phyloP scores from a whole-genome alignment of 257 asterid genomes.

The Plectranthus barbatus region DNA sequence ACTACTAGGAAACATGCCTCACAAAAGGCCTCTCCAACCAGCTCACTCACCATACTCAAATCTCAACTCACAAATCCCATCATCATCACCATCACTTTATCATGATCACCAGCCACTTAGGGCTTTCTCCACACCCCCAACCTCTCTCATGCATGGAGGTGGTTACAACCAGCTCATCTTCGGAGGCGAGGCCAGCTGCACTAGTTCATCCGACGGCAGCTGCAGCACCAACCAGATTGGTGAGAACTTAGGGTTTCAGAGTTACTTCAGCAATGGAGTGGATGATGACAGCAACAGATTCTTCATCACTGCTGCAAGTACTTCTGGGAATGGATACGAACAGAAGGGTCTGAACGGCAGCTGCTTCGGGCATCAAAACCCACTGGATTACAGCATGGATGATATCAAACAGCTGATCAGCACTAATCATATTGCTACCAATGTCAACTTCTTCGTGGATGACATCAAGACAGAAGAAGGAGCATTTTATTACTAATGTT shows the following conservation, averaged over 20 bases:
- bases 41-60: conserved; percentile 6
- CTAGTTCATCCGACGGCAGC: conserved; percentile 41
- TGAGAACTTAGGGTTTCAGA: conserved; percentile 20
- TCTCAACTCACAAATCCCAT: background rate
- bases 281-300: conserved; percentile 20
- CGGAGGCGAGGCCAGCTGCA: conserved; percentile 36
- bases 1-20: conserved; percentile 19
- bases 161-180: conserved; percentile 7
- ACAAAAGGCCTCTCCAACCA: conserved; percentile 13
- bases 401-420: conserved; percentile 73
- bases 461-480: conserved; percentile 53
- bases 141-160: background rate
- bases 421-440: conserved; percentile 25
- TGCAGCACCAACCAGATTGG: conserved; percentile 3
- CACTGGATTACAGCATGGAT: conserved; percentile 56
- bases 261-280: conserved; percentile 22
- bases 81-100: too few species aligned
- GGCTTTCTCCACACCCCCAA: background rate
- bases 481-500: conserved; percentile 20
- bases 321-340: background rate
- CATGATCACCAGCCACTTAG: background rate
- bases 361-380: conserved; percentile 21
- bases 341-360: background rate
- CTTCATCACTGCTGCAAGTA: background rate
- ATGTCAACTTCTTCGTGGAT: conserved; percentile 34